Conservation (phyloP, 2,329 filamentous ascomycete species). For the Grosmannia serpens region DNA sequence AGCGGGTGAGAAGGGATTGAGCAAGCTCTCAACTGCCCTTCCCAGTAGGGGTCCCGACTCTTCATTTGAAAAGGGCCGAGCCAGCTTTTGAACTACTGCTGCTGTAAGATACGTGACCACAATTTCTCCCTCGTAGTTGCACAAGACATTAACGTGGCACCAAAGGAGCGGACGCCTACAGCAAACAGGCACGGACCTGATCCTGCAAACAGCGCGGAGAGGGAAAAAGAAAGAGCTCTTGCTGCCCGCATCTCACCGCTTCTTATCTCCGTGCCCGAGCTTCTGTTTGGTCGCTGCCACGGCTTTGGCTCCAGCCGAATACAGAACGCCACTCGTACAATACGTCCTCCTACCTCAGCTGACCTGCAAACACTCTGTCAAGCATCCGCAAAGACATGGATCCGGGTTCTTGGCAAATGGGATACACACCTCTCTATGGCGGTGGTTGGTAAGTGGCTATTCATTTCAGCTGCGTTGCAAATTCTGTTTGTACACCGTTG, state of each 20-base stretch:
- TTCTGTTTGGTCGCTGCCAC: no score
- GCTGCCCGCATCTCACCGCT: not conserved
- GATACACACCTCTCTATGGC: not conserved
- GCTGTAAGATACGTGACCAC: not conserved
- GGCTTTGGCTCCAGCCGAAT: no score
- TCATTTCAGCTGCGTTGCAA: not conserved
- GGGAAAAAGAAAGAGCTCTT: not conserved
- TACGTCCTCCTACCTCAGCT: no score
- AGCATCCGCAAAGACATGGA: not conserved
- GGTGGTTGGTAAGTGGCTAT: not conserved
- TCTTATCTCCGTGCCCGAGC: not conserved
- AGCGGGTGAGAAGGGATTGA: not conserved
- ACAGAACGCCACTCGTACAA: no score
- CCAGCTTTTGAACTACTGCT: not conserved
- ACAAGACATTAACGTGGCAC: not conserved
- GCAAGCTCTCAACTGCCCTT: not conserved
- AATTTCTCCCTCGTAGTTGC: not conserved
- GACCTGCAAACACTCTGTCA: no score
- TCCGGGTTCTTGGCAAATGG: not conserved
- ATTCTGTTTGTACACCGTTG: not conserved
- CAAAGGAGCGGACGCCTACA: not conserved
- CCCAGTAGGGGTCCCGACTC: not conserved
- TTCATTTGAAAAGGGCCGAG: not conserved
- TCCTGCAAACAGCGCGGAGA: not conserved
- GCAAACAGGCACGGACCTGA: not conserved